Percentiles rank a stretch among this genome's conserved stretches.
These are phyloP conservation scores for Amphichorda felina DNA, from an alignment of 2,329 filamentous ascomycete species.

Conservation along the genomic window DNA sequence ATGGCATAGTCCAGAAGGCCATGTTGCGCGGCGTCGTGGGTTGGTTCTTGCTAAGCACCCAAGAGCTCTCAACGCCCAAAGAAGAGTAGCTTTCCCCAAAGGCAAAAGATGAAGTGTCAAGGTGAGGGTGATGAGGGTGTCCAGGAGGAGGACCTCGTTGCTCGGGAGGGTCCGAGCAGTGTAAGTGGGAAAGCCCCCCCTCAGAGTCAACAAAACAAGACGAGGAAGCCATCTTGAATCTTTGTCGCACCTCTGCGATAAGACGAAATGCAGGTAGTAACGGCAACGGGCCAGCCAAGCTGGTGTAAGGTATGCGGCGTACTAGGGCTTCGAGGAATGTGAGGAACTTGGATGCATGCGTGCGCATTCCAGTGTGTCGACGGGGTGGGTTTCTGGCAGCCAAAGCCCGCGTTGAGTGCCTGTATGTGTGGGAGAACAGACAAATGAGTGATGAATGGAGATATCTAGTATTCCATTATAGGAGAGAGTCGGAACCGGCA, in stretches of 20 bases:
- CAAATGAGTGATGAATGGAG: no score
- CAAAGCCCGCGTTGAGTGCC: no score
- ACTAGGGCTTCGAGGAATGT: neutral
- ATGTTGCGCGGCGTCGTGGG: constrained; percentile 8
- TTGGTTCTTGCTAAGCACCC: no score
- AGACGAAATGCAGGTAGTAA: neutral
- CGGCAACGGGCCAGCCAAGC: neutral
- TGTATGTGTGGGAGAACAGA: no score
- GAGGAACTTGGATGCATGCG: neutral
- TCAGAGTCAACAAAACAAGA: constrained; percentile 1
- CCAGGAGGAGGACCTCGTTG: neutral
- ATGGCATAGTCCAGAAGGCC: constrained; percentile 22
- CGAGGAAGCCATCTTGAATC: neutral
- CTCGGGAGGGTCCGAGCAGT: neutral
- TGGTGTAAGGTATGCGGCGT: neutral
- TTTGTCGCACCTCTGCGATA: neutral
- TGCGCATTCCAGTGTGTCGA: constrained; percentile 1
- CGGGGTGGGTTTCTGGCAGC: no score
- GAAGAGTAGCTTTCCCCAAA: no score
- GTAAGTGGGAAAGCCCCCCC: neutral
- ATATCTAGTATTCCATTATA: no score
- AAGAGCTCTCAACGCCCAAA: no score
- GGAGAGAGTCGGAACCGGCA: no score
- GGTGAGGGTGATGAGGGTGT: neutral
- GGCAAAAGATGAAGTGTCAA: neutral